A percentile compares a stretch with the other conserved stretches of the same genome.
Evolutionary conservation across 768 basidiomycete genomes (phyloP).

Genomic region (Terana coerulea): DNA sequence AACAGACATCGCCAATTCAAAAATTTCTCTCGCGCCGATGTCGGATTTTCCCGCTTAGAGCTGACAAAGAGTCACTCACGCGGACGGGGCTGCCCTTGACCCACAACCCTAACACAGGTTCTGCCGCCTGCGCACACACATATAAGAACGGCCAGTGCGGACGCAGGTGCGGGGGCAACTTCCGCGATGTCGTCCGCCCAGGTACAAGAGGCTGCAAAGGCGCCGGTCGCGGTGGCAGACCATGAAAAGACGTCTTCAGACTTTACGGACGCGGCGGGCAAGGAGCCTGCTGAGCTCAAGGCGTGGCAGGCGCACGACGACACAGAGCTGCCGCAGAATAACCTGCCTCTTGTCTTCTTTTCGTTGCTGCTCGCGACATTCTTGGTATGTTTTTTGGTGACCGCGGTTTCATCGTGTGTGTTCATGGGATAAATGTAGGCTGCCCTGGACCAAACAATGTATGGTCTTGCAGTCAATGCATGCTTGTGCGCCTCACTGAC

Average conservation of each 20-base stretch:
- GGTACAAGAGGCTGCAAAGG: too few relatives aligned
- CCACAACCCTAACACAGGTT: too few relatives aligned
- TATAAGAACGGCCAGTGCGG: neutral
- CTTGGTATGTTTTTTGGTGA: constrained; percentile 25
- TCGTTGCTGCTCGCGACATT: constrained; percentile 37
- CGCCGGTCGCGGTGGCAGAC: neutral
- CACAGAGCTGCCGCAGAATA: constrained; percentile 36
- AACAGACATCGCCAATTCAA: too few relatives aligned
- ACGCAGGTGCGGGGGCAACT: neutral
- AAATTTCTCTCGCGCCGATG: neutral
- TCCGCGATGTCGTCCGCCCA: neutral
- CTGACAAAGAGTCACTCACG: constrained; percentile 2
- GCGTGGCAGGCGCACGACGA: constrained; percentile 34
- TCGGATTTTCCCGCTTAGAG: neutral
- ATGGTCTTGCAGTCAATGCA: constrained; percentile 5
- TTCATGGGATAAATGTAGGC: constrained; percentile 28
- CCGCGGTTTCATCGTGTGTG: neutral
- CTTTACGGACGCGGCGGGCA: neutral
- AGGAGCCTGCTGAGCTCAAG: neutral
- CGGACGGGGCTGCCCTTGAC: too few relatives aligned
- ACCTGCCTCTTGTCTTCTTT: constrained; percentile 35
- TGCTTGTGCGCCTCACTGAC: neutral
- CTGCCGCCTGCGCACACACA: neutral
- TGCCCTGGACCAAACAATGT: constrained; percentile 56
- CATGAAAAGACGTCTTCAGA: neutral